These are phyloP conservation scores for Santalum album DNA, from an alignment of 164 flowering plant species.

Conservation along the genomic window DNA sequence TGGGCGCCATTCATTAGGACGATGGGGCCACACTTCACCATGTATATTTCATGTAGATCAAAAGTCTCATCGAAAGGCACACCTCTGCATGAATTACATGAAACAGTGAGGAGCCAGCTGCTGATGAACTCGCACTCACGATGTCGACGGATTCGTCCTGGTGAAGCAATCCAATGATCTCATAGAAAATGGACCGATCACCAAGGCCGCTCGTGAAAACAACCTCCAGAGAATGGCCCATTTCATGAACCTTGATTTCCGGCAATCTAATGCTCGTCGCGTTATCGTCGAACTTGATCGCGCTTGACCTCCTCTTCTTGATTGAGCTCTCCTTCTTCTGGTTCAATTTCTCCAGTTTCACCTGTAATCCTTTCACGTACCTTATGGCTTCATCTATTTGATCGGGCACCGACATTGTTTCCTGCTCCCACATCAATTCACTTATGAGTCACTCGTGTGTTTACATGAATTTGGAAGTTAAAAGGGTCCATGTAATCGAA, in stretches of 20 bases:
- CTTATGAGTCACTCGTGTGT: not conserved
- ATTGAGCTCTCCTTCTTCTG: constrained; percentile 18
- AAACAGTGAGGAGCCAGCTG: constrained; percentile 11
- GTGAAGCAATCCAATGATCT: constrained; percentile 18
- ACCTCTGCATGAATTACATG: constrained; percentile 23
- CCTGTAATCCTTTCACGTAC: constrained; percentile 21
- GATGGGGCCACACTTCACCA: too few species aligned
- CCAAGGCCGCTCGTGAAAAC: constrained; percentile 10
- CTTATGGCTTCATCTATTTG: constrained; percentile 25
- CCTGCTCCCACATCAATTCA: constrained; percentile 12
- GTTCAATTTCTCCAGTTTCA: constrained; percentile 11
- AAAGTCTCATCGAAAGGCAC: not conserved
- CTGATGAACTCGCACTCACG: constrained; percentile 14
- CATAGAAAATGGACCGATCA: constrained; percentile 17
- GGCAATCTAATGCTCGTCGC: constrained; percentile 7
- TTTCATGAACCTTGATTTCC: constrained; percentile 15
- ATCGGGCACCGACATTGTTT: constrained; percentile 17
- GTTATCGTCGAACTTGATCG: not conserved
- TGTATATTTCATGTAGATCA: too few species aligned
- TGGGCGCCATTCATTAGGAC: too few species aligned
- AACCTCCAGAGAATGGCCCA: constrained; percentile 19
- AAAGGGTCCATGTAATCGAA: too few species aligned
- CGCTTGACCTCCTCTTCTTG: constrained; percentile 4
- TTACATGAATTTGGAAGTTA: too few species aligned
- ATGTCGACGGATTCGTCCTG: constrained; percentile 17